Evolutionary conservation across 495 filamentous ascomycete species (phyloP), one percentile per base, ranked within the genome.

Genomic region (Podospora conica): DNA sequence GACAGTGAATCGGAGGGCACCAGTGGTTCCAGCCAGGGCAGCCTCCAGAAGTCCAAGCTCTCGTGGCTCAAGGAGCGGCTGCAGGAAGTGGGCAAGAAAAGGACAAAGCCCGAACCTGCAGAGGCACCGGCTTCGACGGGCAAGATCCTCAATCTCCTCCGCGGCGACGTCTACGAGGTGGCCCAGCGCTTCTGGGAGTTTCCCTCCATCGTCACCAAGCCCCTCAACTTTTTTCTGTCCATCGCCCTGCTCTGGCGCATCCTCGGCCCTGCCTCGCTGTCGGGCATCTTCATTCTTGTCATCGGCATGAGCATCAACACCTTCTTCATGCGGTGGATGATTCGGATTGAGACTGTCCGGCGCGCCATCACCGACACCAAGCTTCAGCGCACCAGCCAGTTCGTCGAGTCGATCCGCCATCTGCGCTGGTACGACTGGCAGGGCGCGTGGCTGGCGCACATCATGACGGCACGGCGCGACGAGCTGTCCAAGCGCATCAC

Each of bases 341-440:
- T 92, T 11, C 77, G 77, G 29, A 85, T 87, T 73, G 91, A 93
- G 71, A 80, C 80, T 61, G 80, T 78, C 3, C 89, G 89, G 12
- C 82, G 91, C 72, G 72, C 78, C 0, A 86, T 87, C 3, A 91
- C 91, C 1, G 91, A 96, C 75, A 73, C 72, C 18, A 87, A 90
- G 66, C 82, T 93, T 10, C 88, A 93, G 70, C 85, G 86, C 9
- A 88, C 87, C 11, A 87, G 88, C 21, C 90, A 96, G 73, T 91
- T 92, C 64, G 87, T 94, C 55, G 90, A 92, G 72, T 86, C 89
- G 3, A 91, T 94, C 48, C 85, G 91, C n/a, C 91, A 93, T 70
- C 80, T 96, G 22, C 85, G 91, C 12, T 96, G 90, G 88, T 93
- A 96, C 71, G 90, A 87, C 31, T 96, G 91, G 91, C 90, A 96